Evolutionary conservation across 2,329 filamentous ascomycete genomes (phyloP), one percentile per base, ranked within the genome.

Genomic region (Capronia epimyces): DNA sequence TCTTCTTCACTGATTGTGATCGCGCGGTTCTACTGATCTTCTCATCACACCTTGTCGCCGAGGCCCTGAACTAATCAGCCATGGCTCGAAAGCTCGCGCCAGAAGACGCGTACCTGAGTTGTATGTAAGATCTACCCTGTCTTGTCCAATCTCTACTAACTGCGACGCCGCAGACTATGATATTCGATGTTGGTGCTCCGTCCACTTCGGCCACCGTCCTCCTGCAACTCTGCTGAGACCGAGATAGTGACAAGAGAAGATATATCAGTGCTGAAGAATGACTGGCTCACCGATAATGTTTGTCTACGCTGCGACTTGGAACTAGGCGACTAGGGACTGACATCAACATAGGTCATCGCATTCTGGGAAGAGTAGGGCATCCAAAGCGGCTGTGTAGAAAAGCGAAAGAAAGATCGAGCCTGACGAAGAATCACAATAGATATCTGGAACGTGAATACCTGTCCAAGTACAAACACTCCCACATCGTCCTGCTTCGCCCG

Each of bases 271-370:
- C 80, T 98, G 52, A 89, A 87, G 70, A 78, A 87, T 69, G 93
- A 96, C 75, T 98, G 93, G 93, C 76, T 98, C 46, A 96, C 91
- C 37, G 93, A 98, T 68, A 96, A 95, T 73, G 87, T 90, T 75
- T 60, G 79, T 71, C 36, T 10, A n/a, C 15, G 7, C 9, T 15
- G 46, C 20, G 27, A 15, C 31, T 22, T 16, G 25, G 41, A 34
- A 15, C n/a, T 3, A 18, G n/a, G 9, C n/a, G 20, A 39, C 3
- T 20, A 25, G 22, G 42, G 20, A 40, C 50, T 53, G 40, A 56
- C 50, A 15, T 22, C 13, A 20, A 21, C 44, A 40, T 61, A 91
- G 87, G 90, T 89, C 62, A 97, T 98, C 60, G 85, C 89, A 44
- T 97, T 98, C 67, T 98, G 93, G 91, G 87, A 97, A 78, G 91